Evolutionary conservation across 192 early-diverging fungal genomes (phyloP), one percentile per base, ranked within the genome.

Genomic region (Umbelopsis sp.): DNA sequence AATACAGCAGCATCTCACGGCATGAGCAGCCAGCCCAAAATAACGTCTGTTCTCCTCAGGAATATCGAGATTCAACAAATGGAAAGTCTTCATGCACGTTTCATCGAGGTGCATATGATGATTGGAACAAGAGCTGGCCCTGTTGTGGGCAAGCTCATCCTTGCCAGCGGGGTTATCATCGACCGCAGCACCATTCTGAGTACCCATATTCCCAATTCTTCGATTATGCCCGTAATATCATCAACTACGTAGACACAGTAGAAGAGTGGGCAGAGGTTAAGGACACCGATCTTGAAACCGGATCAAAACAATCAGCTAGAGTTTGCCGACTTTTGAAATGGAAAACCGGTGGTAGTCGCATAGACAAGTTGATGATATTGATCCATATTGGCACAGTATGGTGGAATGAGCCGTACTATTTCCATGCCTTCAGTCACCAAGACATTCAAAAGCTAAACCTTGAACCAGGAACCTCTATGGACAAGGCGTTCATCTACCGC

Each of bases 241-340:
- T 71, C 23, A 64, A 72, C 1, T 85, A 81, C 55, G 67, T 61
- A 10, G 76, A 85, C 50, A 85, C 83, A 11, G 49, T 66, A 0
- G 49, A 78, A 1, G 46, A 52, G 23, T 83, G 77, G 75, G 68
- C 70, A 8, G 53, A 66, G 1, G 22, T 77, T 22, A 30, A 46
- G 48, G 77, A 77, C 47, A 70, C 65, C 18, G 64, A 81, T 52
- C 46, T 82, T 46, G 49, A 74, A 20, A 71, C 73, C 1, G 46
- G 66, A 6, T n/a, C 67, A 5, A 23, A 46, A 20, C 71, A 83
- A 44, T 75, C 64, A 2, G 81, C 77, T 0, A 55, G 15, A 10
- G 47, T 83, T 5, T 72, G 81, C 44, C 78, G 75, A 22, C 51
- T 85, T 27, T 11, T 81, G 35, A 71, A 81, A 41, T 85, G 81